Percentiles rank a stretch among this genome's conserved stretches.
Evolutionary conservation across 345 rosid species (phyloP).

Genomic region (Linum usitatissimum): DNA sequence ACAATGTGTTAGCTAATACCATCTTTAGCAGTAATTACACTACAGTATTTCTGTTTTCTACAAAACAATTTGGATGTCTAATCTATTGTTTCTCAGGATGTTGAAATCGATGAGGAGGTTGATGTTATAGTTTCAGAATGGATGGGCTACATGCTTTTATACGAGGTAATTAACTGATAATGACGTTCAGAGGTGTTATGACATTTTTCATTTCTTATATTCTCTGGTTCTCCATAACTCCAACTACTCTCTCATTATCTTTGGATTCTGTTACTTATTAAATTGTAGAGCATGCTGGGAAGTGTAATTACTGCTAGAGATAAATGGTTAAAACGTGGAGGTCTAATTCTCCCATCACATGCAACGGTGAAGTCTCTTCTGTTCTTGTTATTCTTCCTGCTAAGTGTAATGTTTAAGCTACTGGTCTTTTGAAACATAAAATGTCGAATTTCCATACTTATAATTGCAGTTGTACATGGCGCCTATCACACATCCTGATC

Average conservation of each 20-base stretch:
- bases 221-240: background rate
- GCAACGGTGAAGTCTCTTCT: slow-evolving; percentile 47
- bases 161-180: slow-evolving; percentile 47
- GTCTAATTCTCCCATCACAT: slow-evolving; percentile 86
- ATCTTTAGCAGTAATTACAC: no score
- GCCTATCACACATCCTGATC: slow-evolving; percentile 84
- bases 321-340: slow-evolving; percentile 88
- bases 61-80: slow-evolving; percentile 5
- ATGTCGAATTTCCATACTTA: background rate
- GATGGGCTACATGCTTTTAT: slow-evolving; percentile 99
- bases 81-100: slow-evolving; percentile 53
- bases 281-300: slow-evolving; percentile 84
- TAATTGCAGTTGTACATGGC: slow-evolving; percentile 78
- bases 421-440: background rate
- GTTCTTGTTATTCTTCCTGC: background rate
- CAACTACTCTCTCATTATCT: background rate
- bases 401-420: no score
- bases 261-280: background rate
- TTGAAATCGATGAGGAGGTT: slow-evolving; percentile 85
- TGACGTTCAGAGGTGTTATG: background rate
- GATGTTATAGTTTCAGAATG: slow-evolving; percentile 95
- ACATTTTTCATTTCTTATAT: background rate
- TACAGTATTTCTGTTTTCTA: background rate
- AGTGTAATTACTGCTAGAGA: slow-evolving; percentile 96
- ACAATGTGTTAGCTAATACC: background rate